phyloP scores from a whole-genome alignment of 75 land plant genomes.

The Chamaecyparis obtusa region DNA sequence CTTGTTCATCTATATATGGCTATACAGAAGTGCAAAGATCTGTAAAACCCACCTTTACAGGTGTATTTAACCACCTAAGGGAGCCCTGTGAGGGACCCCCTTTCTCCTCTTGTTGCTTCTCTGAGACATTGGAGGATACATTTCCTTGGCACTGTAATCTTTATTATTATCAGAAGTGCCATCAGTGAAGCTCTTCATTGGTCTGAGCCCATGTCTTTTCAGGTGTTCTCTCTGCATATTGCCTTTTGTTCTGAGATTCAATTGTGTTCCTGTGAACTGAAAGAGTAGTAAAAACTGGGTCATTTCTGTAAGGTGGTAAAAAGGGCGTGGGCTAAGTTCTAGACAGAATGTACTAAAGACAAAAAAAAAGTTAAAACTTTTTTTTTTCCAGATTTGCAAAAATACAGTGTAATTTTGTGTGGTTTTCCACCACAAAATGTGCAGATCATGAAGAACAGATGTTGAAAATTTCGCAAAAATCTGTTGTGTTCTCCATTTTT shows the following conservation, averaged over 20 bases:
- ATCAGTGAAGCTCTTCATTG: neutral
- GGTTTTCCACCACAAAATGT: too few species aligned
- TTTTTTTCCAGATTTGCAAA: too few species aligned
- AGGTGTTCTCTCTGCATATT: neutral
- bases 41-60: neutral
- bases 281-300: neutral
- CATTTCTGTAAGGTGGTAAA: neutral
- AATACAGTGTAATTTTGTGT: too few species aligned
- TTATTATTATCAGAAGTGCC: neutral
- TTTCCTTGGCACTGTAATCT: neutral
- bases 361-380: too few species aligned
- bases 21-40: neutral
- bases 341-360: too few species aligned
- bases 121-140: neutral
- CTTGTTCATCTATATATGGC: neutral
- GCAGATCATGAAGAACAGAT: too few species aligned
- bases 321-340: too few species aligned
- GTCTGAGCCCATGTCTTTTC: neutral
- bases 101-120: neutral
- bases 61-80: neutral
- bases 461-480: too few species aligned
- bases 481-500: too few species aligned
- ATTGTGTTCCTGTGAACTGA: conserved; percentile 6
- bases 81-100: conserved; percentile 11
- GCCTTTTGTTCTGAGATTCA: neutral